A percentile compares a stretch with the other conserved stretches of the same genome.
Evolutionary conservation across 192 early-diverging fungal species (phyloP).

Genomic region (Coemansia sp.): DNA sequence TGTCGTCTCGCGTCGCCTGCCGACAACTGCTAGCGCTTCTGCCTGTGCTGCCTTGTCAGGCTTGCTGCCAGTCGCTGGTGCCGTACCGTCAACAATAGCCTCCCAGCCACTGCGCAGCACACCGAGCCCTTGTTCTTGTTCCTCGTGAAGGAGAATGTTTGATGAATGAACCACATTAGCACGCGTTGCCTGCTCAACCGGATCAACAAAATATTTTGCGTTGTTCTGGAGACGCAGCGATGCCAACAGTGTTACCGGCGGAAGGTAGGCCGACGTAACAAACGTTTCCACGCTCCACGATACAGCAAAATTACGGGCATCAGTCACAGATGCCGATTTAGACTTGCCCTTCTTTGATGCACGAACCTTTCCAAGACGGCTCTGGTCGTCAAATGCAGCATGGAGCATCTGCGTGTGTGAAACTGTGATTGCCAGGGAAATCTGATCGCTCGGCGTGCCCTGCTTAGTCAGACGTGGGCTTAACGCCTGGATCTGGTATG

Average conservation of each 20-base stretch:
- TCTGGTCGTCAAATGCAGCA: slow-evolving; percentile 20
- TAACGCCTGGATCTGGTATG: slow-evolving; percentile 45
- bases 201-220: slow-evolving; percentile 50
- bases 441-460: slow-evolving; percentile 39
- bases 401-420: slow-evolving; percentile 34
- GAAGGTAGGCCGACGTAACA: slow-evolving; percentile 39
- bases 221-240: slow-evolving; percentile 50
- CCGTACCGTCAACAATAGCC: slow-evolving; percentile 44
- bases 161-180: slow-evolving; percentile 36
- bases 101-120: slow-evolving; percentile 53
- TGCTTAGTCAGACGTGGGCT: slow-evolving; percentile 28
- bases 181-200: slow-evolving; percentile 32
- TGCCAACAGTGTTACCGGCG: slow-evolving; percentile 42
- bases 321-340: not conserved
- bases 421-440: slow-evolving; percentile 40
- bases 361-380: not conserved
- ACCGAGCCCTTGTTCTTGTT: slow-evolving; percentile 51
- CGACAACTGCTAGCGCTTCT: slow-evolving; percentile 22
- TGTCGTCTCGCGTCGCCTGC: slow-evolving; percentile 33
- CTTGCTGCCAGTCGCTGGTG: not conserved
- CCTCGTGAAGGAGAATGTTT: slow-evolving; percentile 51
- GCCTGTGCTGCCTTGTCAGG: slow-evolving; percentile 1
- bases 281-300: slow-evolving; percentile 42
- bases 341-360: slow-evolving; percentile 2
- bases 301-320: not conserved